These are phyloP conservation scores for Alternaria hordeiaustralica DNA, from an alignment of 2,329 filamentous ascomycete species.

Conservation along the genomic window DNA sequence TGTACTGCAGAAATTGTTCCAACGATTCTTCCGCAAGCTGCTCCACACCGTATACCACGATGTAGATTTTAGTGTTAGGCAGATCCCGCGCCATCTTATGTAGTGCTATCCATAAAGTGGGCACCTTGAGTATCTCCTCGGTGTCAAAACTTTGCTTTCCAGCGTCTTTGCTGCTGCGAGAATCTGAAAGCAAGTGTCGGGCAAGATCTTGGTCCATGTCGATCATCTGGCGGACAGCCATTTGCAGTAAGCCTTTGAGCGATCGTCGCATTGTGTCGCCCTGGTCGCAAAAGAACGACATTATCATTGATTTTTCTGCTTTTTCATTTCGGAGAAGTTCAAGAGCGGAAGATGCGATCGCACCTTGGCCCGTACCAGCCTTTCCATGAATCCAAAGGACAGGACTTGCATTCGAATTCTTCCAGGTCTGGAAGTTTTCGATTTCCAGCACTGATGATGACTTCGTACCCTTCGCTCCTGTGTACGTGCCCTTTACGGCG, in stretches of 20 bases:
- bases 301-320: conserved; percentile 14
- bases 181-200: conserved; percentile 26
- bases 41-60: conserved; percentile 28
- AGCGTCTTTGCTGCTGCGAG: conserved; percentile 21
- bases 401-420: conserved; percentile 1
- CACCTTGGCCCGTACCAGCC: conserved; percentile 26
- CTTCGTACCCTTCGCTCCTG: conserved; percentile 13
- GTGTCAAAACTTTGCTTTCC: conserved; percentile 25
- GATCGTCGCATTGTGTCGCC: conserved; percentile 25
- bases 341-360: conserved; percentile 29
- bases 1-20: conserved; percentile 17
- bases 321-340: conserved; percentile 12
- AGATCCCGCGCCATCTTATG: conserved; percentile 22
- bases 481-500: conserved; percentile 18
- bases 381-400: conserved; percentile 35
- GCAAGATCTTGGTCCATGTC: conserved; percentile 26
- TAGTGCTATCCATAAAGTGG: conserved; percentile 26
- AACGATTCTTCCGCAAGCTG: conserved; percentile 29
- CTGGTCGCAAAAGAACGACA: conserved; percentile 34
- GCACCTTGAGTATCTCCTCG: conserved; percentile 19
- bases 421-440: conserved; percentile 22
- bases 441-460: conserved; percentile 21
- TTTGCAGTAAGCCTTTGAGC: conserved; percentile 20
- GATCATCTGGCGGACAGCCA: conserved; percentile 28
- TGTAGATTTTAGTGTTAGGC: conserved; percentile 16